phyloP scores from a whole-genome alignment of 192 early-diverging fungal genomes.

The Entophlyctis helioformis region DNA sequence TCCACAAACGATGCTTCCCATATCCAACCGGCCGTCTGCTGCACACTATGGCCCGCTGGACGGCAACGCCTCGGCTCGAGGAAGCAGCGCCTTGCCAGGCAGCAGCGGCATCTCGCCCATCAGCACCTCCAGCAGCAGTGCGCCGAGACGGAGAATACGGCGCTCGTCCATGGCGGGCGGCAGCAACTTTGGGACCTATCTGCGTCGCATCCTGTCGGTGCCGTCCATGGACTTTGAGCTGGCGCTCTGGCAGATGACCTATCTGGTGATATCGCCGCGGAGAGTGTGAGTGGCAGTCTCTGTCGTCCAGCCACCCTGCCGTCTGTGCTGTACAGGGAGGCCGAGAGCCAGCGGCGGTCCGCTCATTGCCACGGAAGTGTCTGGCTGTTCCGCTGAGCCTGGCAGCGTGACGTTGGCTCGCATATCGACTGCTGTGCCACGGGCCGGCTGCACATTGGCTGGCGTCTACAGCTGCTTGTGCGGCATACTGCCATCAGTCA shows the following conservation, averaged over 20 bases:
- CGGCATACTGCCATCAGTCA: neutral
- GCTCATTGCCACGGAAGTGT: no score
- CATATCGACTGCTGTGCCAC: neutral
- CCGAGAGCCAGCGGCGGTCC: neutral
- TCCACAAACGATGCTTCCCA: no score
- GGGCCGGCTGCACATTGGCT: neutral
- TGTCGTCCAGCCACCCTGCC: neutral
- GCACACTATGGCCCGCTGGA: no score
- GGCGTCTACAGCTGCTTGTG: neutral
- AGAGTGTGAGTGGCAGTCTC: slow-evolving; percentile 52
- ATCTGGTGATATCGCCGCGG: slow-evolving; percentile 65
- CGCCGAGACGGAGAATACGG: no score
- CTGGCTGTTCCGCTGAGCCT: no score
- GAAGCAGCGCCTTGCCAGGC: no score
- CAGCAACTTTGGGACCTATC: slow-evolving; percentile 10
- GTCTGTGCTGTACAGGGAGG: neutral
- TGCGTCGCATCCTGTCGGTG: slow-evolving; percentile 17
- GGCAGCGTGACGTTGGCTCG: no score
- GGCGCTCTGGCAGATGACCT: slow-evolving; percentile 81
- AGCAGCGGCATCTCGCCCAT: no score
- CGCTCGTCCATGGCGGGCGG: no score
- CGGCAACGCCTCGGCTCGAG: no score
- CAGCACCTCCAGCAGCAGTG: no score
- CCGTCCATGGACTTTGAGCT: slow-evolving; percentile 80
- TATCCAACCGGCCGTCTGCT: no score